Evolutionary conservation across 768 basidiomycete species (phyloP), one percentile per base, ranked within the genome.

Genomic region (Naematelia encephala): DNA sequence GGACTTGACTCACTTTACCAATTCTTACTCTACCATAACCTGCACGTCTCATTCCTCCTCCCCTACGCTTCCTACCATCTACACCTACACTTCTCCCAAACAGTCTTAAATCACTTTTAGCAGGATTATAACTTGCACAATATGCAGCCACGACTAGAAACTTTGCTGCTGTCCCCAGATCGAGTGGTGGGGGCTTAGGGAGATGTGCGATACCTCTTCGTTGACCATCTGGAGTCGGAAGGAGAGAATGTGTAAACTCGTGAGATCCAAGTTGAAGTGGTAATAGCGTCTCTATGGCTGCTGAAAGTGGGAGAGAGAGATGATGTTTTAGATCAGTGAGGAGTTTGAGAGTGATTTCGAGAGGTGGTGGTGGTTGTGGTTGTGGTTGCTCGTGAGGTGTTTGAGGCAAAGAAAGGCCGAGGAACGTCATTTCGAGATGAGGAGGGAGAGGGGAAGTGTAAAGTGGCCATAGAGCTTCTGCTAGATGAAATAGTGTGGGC

Each of bases 111-210:
- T 93, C 91, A 8, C 85, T 86, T 68, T 85, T 87, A 0, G 85
- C 76, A 1, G 91, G 91, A 68, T 94, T 96, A 43, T 86, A 87
- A 43, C 89, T 90, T 4, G 90, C 89, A 42, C 91, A 77, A 69
- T 86, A 94, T 1, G 86, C 83, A 0, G 89, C 87, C 2, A 91
- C 74, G 3, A 92, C 78, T 22, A 91, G 80, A 66, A 85, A 91
- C 68, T 87, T 87, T 21, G 85, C 84, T 10, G 63, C 59, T 2
- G 66, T 14, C 22, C 67, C 63, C 12, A 77, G 27, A 5, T 68
- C 59, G 28, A 70, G 52, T 21, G 50, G n/a, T 10, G 65, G 64
- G 1, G 59, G 34, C 44, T 62, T 63, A 1, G 69, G 62, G 39
- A 70, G 28, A 16, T 22, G 22, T 4, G 48, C 22, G 5, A 26